phyloP scores from a whole-genome alignment of 345 rosid genomes.

The Pugionium cornutum region DNA sequence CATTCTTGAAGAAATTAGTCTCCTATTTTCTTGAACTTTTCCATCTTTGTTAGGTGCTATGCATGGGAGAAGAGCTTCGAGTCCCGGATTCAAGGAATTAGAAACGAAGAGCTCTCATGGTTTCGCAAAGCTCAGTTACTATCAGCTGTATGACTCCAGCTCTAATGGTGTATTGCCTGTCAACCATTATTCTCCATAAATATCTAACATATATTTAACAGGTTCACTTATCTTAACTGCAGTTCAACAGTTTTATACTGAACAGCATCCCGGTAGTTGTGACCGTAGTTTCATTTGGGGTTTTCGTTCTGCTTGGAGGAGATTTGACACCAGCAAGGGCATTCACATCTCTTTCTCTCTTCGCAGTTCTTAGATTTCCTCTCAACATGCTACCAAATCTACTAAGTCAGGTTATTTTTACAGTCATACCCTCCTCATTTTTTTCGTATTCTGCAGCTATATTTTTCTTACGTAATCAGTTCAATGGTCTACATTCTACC shows the following conservation, averaged over 20 bases:
- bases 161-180: no score
- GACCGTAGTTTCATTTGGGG: conserved; percentile 85
- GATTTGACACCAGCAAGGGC: conserved; percentile 93
- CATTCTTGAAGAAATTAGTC: conserved; percentile 14
- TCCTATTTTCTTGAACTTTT: background rate
- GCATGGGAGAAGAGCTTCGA: conserved; percentile 98
- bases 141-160: conserved; percentile 61
- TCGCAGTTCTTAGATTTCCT: conserved; percentile 75
- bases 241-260: conserved; percentile 81
- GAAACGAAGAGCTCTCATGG: conserved; percentile 85
- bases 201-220: no score
- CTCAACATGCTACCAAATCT: conserved; percentile 84
- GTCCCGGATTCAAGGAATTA: conserved; percentile 62
- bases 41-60: conserved; percentile 62
- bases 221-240: conserved; percentile 27
- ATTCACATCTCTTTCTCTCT: conserved; percentile 93
- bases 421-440: conserved; percentile 2
- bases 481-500: background rate
- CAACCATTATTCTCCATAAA: no score
- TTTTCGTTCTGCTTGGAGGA: conserved; percentile 90
- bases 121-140: conserved; percentile 79
- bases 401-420: conserved; percentile 72
- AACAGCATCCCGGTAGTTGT: conserved; percentile 88
- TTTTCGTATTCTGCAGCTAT: background rate
- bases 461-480: background rate